Evolutionary conservation across 192 early-diverging fungal species (phyloP).

Genomic region (Allomyces arbusculus): DNA sequence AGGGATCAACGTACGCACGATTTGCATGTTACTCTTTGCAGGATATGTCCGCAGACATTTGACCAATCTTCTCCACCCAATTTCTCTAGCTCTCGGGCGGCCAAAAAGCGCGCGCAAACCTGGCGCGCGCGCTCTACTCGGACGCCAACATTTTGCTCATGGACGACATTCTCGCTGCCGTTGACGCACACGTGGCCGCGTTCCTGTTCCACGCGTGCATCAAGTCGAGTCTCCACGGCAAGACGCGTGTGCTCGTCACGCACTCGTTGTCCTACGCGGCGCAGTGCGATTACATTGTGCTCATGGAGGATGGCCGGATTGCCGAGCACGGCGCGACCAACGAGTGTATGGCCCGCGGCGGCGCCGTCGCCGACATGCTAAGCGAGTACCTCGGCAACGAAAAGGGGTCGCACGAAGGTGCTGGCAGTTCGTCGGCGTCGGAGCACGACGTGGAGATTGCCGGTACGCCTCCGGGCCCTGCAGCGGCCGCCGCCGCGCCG

Average conservation of each 20-base stretch:
- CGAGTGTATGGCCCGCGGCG: slow-evolving; percentile 38
- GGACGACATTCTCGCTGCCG: slow-evolving; percentile 72
- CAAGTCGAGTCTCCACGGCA: slow-evolving; percentile 29
- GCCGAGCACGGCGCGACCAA: slow-evolving; percentile 31
- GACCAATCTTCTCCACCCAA: no score
- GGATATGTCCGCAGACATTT: no score
- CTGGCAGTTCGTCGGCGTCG: no score
- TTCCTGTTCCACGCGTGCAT: slow-evolving; percentile 56
- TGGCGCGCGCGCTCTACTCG: slow-evolving; percentile 54
- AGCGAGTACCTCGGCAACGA: slow-evolving; percentile 17
- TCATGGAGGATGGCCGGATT: slow-evolving; percentile 28
- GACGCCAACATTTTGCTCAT: slow-evolving; percentile 56
- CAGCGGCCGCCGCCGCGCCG: background rate
- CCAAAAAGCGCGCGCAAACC: slow-evolving; percentile 47
- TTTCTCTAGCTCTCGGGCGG: slow-evolving; percentile 48
- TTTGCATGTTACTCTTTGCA: background rate
- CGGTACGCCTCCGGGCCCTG: background rate
- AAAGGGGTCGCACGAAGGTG: background rate
- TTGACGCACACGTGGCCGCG: slow-evolving; percentile 49
- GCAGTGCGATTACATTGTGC: slow-evolving; percentile 19
- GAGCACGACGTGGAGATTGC: no score
- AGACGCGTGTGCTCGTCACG: slow-evolving; percentile 68
- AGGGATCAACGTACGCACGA: slow-evolving; percentile 33
- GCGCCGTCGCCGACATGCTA: slow-evolving; percentile 25
- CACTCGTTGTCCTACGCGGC: slow-evolving; percentile 49